Conservation (phyloP, 768 basidiomycete species). For the Mycena epipterygia region DNA sequence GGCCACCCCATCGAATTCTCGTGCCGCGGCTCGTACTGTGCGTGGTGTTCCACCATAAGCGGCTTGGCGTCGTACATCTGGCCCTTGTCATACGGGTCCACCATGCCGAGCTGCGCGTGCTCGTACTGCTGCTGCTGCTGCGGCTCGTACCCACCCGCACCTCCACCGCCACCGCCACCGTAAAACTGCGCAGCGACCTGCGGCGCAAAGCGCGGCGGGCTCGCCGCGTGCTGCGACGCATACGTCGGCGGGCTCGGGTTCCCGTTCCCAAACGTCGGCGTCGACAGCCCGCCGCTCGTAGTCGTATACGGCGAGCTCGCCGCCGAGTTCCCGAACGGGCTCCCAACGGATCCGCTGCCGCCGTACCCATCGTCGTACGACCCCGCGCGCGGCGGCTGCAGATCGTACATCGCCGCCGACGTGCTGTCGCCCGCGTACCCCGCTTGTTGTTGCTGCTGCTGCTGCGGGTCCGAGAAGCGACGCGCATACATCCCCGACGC, state of each 20-base stretch:
- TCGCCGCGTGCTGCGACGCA: conserved; percentile 44
- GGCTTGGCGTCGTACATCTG: conserved; percentile 48
- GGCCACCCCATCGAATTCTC: conserved; percentile 28
- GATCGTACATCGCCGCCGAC: conserved; percentile 35
- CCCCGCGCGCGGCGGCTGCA: conserved; percentile 36
- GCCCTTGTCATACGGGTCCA: conserved; percentile 41
- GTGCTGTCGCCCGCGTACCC: conserved; percentile 30
- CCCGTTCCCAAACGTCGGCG: conserved; percentile 43
- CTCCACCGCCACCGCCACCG: conserved; percentile 19
- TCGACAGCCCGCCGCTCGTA: conserved; percentile 40
- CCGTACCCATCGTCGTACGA: conserved; percentile 40
- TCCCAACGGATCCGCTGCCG: conserved; percentile 27
- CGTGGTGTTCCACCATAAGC: conserved; percentile 37
- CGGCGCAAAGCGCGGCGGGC: conserved; percentile 33
- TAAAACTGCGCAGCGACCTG: conserved; percentile 36
- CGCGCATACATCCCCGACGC: conserved; percentile 38
- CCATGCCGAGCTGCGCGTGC: too few species aligned
- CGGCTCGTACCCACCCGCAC: conserved; percentile 29
- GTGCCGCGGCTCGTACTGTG: conserved; percentile 35
- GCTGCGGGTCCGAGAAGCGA: conserved; percentile 28
- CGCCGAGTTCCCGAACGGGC: conserved; percentile 46
- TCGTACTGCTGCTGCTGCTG: conserved; percentile 9
- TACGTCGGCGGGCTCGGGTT: conserved; percentile 45
- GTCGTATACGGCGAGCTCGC: conserved; percentile 49
- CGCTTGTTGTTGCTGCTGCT: conserved; percentile 41